phyloP scores from a whole-genome alignment of 2,329 filamentous ascomycete genomes.

The Chrysoporthe deuterocubensis region DNA sequence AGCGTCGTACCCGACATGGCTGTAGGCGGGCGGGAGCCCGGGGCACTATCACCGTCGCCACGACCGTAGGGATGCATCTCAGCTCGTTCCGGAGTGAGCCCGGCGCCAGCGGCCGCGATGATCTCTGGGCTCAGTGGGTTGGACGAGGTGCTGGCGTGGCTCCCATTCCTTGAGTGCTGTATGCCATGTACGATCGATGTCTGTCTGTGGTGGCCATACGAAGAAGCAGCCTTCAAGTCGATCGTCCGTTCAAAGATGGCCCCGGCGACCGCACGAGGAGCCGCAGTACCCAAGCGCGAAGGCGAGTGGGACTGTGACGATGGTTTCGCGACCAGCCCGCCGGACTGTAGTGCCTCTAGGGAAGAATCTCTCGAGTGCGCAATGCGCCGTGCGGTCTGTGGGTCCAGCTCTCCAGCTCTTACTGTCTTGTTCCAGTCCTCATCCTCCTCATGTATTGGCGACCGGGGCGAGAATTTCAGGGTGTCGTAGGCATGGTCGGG shows the following conservation, averaged over 20 bases:
- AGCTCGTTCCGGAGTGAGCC: constrained; percentile 54
- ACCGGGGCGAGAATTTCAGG: constrained; percentile 55
- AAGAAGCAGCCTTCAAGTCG: constrained; percentile 56
- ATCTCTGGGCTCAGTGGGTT: constrained; percentile 89
- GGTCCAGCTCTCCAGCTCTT: constrained; percentile 49
- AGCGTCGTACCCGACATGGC: constrained; percentile 49
- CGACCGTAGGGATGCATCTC: constrained; percentile 55
- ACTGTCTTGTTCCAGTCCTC: constrained; percentile 58
- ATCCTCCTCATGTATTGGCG: constrained; percentile 58
- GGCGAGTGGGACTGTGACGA: constrained; percentile 36
- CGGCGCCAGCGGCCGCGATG: constrained; percentile 70
- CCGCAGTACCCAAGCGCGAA: constrained; percentile 45
- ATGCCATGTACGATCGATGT: constrained; percentile 97
- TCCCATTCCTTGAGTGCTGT: constrained; percentile 90
- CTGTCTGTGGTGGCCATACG: constrained; percentile 88
- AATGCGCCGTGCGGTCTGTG: constrained; percentile 43
- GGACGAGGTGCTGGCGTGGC: constrained; percentile 76
- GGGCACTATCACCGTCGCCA: constrained; percentile 48
- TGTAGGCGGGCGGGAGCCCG: constrained; percentile 49
- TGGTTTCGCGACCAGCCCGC: constrained; percentile 38
- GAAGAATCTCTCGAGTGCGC: constrained; percentile 64
- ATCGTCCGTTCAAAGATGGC: constrained; percentile 55
- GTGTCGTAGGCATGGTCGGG: constrained; percentile 59
- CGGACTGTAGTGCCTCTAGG: constrained; percentile 54
- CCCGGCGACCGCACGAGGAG: constrained; percentile 47